Evolutionary conservation across 345 rosid genomes (phyloP), one percentile per base, ranked within the genome.

Genomic region (Brassica cretica): DNA sequence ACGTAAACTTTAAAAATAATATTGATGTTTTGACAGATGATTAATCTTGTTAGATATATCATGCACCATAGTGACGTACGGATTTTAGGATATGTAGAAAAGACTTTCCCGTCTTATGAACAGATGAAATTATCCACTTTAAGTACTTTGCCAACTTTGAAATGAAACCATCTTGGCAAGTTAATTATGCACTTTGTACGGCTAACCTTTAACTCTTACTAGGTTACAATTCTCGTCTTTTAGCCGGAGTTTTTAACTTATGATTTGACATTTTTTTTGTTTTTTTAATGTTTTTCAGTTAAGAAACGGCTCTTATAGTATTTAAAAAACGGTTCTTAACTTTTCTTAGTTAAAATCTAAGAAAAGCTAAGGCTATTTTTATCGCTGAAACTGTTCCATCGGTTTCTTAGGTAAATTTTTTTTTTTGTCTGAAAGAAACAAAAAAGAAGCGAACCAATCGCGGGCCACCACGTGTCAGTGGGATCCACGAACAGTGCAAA

Each of bases 181-280:
- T 63, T 63, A 61, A 41, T 60, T 61, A 21, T 73, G 61, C 62
- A 73, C 32, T 46, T 16, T 64, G 51, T 64, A 73, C 62, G 76
- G 76, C 49, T 64, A 49, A 73, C 3, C 53, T 58, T n/a, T 33
- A 32, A 33, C 64, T 70, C 46, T 70, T 11, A 6, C 65, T 11
- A 25, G 64, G 15, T 12, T 15, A 62, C 41, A 61, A n/a, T 25
- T 61, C 19, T 62, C 18, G 35, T 37, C 58, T 11, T 19, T 35
- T 14, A 71, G 15, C 65, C 24, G 24, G 0, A 1, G 24, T 21
- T 21, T 21, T 21, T 21, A 21, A 21, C 2, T 21, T 21, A 21
- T 21, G 24, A 21, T 21, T 21, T 21, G 24, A 21, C 24, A 0
- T n/a, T 21, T 21, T 21, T 21, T 21, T 21, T 21, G 1, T 0